Percentiles rank a stretch among this genome's conserved stretches.
Evolutionary conservation across 345 rosid species (phyloP).

Genomic region (Cardamine occulta): DNA sequence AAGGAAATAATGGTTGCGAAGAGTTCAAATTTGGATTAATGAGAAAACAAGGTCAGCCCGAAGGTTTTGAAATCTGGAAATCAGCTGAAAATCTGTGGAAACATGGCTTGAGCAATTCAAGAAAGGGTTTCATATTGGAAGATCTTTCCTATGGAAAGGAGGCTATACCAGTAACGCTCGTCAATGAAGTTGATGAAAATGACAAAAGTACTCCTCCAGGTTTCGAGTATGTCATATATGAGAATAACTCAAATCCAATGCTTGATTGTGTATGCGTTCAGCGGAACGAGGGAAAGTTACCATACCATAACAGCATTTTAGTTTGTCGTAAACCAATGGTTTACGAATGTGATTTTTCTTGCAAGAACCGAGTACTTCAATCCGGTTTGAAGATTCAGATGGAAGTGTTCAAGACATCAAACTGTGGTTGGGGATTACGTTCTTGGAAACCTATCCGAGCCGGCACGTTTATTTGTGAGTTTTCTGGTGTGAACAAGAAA

Average conservation of each 20-base stretch:
- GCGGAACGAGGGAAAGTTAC: constrained; percentile 41
- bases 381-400: constrained; percentile 45
- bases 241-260: not conserved
- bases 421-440: constrained; percentile 55
- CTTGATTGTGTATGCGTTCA: constrained; percentile 44
- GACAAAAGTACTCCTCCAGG: constrained; percentile 58
- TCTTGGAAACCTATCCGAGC: constrained; percentile 49
- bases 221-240: constrained; percentile 48
- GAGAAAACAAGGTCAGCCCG: constrained; percentile 55
- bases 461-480: constrained; percentile 57
- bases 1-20: not conserved
- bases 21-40: constrained; percentile 46
- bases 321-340: constrained; percentile 38
- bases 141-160: constrained; percentile 71
- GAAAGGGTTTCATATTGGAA: constrained; percentile 47
- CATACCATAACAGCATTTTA: constrained; percentile 30
- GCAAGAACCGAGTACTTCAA: constrained; percentile 49
- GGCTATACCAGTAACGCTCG: constrained; percentile 55
- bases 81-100: constrained; percentile 54
- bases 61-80: constrained; percentile 56
- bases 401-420: constrained; percentile 52
- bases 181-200: constrained; percentile 65
- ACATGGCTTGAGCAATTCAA: constrained; percentile 29
- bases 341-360: constrained; percentile 52
- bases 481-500: constrained; percentile 42